Conservation (phyloP, 495 filamentous ascomycete species). For the Podospora anserina region DNA sequence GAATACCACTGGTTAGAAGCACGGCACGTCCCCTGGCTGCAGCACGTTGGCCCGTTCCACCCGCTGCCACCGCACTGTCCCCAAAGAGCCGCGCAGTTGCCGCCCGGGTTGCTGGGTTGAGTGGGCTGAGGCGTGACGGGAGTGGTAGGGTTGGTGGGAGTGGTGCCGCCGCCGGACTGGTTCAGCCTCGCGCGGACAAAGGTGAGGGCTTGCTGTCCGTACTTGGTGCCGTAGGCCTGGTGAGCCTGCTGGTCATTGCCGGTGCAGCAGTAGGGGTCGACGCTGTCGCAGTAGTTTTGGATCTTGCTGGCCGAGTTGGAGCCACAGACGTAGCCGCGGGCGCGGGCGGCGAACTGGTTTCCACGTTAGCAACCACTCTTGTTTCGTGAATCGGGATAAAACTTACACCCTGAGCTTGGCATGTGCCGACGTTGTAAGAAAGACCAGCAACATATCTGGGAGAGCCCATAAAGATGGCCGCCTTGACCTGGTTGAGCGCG, state of each 20-base stretch:
- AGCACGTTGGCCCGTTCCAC: conserved; percentile 32
- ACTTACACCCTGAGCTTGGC: conserved; percentile 54
- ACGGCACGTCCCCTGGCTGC: conserved; percentile 30
- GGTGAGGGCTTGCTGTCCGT: conserved; percentile 35
- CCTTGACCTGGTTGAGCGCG: conserved; percentile 47
- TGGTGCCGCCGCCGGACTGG: conserved; percentile 22
- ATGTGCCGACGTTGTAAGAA: conserved; percentile 61
- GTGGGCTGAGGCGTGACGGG: conserved; percentile 12
- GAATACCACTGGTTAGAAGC: conserved; percentile 34
- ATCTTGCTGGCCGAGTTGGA: conserved; percentile 48
- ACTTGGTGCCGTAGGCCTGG: conserved; percentile 57
- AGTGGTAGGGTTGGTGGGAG: conserved; percentile 12
- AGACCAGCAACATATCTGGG: conserved; percentile 53
- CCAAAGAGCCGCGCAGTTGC: conserved; percentile 26
- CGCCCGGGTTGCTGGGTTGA: conserved; percentile 24
- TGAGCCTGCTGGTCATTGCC: conserved; percentile 58
- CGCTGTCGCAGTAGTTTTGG: conserved; percentile 61
- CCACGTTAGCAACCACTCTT: conserved; percentile 1
- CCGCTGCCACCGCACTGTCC: conserved; percentile 36
- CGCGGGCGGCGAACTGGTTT: conserved; percentile 54
- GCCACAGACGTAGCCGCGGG: conserved; percentile 54
- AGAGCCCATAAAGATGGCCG: conserved; percentile 62
- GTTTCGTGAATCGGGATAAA: neutral
- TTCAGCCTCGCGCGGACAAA: conserved; percentile 31
- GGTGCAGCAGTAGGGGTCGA: conserved; percentile 65